Base-by-base conservation (phyloP, 148 eudicot genomes). In the Gaultheria prostrata region DNA sequence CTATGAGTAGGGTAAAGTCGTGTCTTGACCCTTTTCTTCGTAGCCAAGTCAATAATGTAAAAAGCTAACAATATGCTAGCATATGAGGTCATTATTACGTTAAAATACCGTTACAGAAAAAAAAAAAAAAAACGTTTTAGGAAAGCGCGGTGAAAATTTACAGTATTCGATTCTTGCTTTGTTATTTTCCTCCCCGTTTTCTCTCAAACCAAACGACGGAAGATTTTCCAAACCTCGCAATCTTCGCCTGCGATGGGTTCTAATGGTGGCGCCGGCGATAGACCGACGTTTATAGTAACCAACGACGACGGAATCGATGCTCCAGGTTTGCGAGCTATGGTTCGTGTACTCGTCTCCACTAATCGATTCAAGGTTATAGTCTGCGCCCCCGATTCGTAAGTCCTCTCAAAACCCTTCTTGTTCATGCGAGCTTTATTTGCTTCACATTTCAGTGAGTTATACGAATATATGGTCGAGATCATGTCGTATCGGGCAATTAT, bases 241-340 rank as follows among this genome's bases (percentile, higher is more conserved):
- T 73, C 51, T 43, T 45, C 51, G 53, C 53, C 30, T 73, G 67
- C 74, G 85, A 90, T 91, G 92, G 87, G 83, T 20, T 4, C 17
- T 18, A 51, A 20, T 65, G 54, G 8, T 53, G 20, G 12, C 24
- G 56, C 30, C 80, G 76, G 72, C 45, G 81, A 70, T 80, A 84
- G 80, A 28, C 90, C 92, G 82, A 90, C 93, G 85, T 88, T 94
- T 57, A 90, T 93, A 94, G 94, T 94, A 28, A 94, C 98, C 3
- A 94, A 94, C 81, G 97, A 94, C 81, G 98, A 94, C 80, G 98
- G 98, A 59, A 93, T 94, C 15, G 90, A 93, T 78, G 98, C 95
- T 2, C 92, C 98, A 2, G 98, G 98, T 2, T 88, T 94, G 77
- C 92, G 91, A 54, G 88, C 98, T 32, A 84, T 94, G 18, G 94